A percentile compares a stretch with the other conserved stretches of the same genome.
Conservation (phyloP, 1,284 basidiomycete genomes). For the Lentinula novae-zelandiae region DNA sequence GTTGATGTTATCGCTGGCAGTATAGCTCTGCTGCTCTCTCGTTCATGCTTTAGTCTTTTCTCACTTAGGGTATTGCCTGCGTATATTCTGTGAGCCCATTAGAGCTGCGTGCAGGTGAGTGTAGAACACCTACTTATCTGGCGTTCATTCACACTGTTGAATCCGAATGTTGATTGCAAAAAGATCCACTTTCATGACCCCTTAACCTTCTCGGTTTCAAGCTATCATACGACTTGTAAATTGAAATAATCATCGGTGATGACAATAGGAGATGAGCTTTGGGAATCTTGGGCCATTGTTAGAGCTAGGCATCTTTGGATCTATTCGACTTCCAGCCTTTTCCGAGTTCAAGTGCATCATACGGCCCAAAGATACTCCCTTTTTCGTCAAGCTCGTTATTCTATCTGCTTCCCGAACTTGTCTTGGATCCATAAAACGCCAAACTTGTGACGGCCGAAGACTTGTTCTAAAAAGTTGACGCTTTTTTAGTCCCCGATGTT, state of each 20-base stretch:
- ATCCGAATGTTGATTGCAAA: background rate
- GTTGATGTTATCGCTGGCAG: background rate
- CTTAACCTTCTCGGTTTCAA: background rate
- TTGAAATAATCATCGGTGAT: background rate
- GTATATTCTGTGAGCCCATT: background rate
- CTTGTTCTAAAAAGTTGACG: background rate
- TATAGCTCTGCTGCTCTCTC: background rate
- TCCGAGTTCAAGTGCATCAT: background rate
- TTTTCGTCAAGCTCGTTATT: background rate
- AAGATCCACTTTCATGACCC: background rate
- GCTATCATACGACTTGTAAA: background rate
- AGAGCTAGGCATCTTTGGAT: background rate
- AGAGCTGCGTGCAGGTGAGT: background rate
- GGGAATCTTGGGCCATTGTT: too few relatives aligned
- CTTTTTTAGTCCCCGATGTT: background rate
- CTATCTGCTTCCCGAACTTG: background rate
- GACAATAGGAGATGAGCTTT: too few relatives aligned
- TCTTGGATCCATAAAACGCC: background rate
- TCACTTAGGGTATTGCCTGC: background rate
- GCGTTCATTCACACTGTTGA: background rate
- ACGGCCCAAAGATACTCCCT: background rate
- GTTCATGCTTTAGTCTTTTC: background rate
- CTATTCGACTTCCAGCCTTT: background rate
- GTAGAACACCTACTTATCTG: background rate
- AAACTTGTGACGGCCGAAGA: background rate